phyloP scores from a whole-genome alignment of 805 yeast genomes.

The Candida jianshihensis region DNA sequence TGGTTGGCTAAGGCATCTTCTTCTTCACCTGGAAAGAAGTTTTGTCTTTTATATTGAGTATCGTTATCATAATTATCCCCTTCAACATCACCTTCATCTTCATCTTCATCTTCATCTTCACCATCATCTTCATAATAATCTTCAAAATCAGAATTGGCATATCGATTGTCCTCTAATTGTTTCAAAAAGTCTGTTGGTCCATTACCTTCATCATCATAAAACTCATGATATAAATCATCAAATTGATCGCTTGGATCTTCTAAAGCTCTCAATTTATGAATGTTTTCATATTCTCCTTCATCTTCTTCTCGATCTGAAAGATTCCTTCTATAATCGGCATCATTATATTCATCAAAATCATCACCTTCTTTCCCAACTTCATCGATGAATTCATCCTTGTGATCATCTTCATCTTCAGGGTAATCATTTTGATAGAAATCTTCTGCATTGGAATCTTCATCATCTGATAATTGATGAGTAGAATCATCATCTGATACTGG shows the following conservation, averaged over 20 bases:
- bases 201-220: conserved; percentile 68
- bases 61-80: conserved; percentile 27
- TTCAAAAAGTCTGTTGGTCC: conserved; percentile 26
- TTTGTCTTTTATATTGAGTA: conserved; percentile 35
- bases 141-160: too few species aligned
- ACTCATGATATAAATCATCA: conserved; percentile 49
- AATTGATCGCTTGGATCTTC: conserved; percentile 18
- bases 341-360: too few species aligned
- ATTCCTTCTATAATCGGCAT: too few species aligned
- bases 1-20: conserved; percentile 58
- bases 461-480: conserved; percentile 45
- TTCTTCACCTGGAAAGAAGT: conserved; percentile 49
- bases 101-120: conserved; percentile 31
- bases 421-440: conserved; percentile 88
- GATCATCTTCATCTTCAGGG: conserved; percentile 88
- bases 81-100: conserved; percentile 46
- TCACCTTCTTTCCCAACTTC: too few species aligned
- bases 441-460: conserved; percentile 87
- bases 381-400: too few species aligned
- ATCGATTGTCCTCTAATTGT: too few species aligned
- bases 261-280: conserved; percentile 8
- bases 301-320: too few species aligned
- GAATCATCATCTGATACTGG: conserved; percentile 30
- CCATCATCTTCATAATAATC: conserved; percentile 49
- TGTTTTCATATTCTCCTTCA: neutral